These are phyloP conservation scores for Trypanosoma vivax DNA, from an alignment of 208 protist species.

Conservation along the genomic window DNA sequence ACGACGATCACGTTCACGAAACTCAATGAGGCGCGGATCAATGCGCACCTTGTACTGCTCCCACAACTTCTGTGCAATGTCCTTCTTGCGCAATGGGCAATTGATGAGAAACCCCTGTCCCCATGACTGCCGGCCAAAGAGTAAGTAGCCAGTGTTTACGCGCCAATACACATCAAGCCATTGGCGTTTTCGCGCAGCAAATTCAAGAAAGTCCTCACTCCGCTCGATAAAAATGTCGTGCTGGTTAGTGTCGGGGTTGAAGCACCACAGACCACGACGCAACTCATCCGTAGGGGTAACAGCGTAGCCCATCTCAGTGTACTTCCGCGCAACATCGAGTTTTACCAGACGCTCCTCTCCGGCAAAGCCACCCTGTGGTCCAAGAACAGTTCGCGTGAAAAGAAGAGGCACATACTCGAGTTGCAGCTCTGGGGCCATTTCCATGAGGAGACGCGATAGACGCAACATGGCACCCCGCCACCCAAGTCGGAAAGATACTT, in stretches of 20 bases:
- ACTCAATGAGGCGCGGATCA: conserved; percentile 80
- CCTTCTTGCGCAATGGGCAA: conserved; percentile 82
- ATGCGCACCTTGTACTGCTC: conserved; percentile 90
- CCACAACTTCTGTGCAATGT: conserved; percentile 89
- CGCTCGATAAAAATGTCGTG: conserved; percentile 86
- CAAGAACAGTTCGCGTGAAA: conserved; percentile 84
- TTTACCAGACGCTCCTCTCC: conserved; percentile 89
- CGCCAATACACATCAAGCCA: conserved; percentile 92
- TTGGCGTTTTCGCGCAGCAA: conserved; percentile 86
- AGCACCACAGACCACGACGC: conserved; percentile 83
- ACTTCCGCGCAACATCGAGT: conserved; percentile 79
- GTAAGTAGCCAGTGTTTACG: conserved; percentile 88
- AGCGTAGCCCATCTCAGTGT: conserved; percentile 61
- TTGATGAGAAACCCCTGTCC: conserved; percentile 86
- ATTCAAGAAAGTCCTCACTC: conserved; percentile 86
- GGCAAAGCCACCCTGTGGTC: conserved; percentile 83
- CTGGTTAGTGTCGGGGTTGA: conserved; percentile 79
- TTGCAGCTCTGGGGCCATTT: conserved; percentile 86
- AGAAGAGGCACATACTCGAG: conserved; percentile 84
- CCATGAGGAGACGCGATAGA: conserved; percentile 45
- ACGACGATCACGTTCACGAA: conserved; percentile 82
- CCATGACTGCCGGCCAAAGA: conserved; percentile 86
- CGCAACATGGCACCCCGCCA: conserved; percentile 46
- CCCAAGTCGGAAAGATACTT: background rate
- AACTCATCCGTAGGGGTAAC: conserved; percentile 59